Evolutionary conservation across 2,329 filamentous ascomycete genomes (phyloP), one percentile per base, ranked within the genome.

Genomic region (Triangularia setosa): DNA sequence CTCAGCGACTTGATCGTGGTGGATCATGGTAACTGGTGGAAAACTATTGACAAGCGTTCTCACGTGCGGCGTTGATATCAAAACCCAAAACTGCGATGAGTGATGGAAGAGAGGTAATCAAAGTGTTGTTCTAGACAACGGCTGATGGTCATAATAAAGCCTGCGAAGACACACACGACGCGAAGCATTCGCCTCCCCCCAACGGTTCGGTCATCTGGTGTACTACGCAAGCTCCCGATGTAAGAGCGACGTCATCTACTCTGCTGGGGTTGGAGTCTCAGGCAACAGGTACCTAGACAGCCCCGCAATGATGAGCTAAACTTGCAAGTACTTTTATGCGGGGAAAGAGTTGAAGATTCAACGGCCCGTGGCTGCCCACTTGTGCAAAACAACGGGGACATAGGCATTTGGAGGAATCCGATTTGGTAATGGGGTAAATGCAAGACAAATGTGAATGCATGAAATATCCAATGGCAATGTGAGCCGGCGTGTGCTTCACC

Each of bases 171-270:
- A 27, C 12, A 3, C 25, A 16, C 21, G 23, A 24, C 52, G 52
- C 52, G 21, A 25, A 55, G 52, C 9, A 61, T 63, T 66, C 53
- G 64, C 64, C 64, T 55, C 35, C 35, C 61, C 54, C 52, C 21
- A 11, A 21, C 12, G n/a, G 23, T 44, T 48, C 9, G 60, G 61
- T 68, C 64, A 66, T 63, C 62, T 60, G 64, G 54, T 62, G 62
- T 40, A 55, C 25, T 58, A 25, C 61, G 67, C 62, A 67, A 64
- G 64, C 59, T 53, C 52, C 11, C 14, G 23, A 23, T 68, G 64
- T 67, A 66, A 69, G 62, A 65, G 28, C 67, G 68, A 69, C 68
- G 68, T 69, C 68, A 69, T 68, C 35, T 53, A 63, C 58, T 60
- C 33, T 55, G 8, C 23, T 27, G 62, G 58, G 54, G 40, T 48